These are phyloP conservation scores for Nakataea oryzae DNA, from an alignment of 2,329 filamentous ascomycete genomes.

Conservation along the genomic window DNA sequence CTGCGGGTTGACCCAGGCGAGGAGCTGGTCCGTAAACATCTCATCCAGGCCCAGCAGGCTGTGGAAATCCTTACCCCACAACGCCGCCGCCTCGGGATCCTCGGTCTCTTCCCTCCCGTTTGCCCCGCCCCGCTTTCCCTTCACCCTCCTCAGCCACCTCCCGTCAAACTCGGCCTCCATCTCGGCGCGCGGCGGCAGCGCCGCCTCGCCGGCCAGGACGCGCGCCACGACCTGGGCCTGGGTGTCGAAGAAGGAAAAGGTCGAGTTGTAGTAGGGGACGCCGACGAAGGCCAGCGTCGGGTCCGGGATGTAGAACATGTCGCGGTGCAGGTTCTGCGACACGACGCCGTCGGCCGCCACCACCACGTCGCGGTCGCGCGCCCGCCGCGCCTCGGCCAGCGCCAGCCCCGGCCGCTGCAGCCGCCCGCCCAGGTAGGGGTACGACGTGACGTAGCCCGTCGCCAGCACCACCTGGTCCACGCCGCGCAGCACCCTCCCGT, in stretches of 20 bases:
- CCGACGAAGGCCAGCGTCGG: conserved; percentile 54
- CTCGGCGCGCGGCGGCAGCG: conserved; percentile 29
- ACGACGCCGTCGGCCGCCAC: conserved; percentile 53
- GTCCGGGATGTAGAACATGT: conserved; percentile 62
- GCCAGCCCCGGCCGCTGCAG: conserved; percentile 25
- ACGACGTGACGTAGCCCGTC: conserved; percentile 59
- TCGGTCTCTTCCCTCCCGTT: neutral
- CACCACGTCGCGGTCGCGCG: conserved; percentile 39
- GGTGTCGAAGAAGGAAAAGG: conserved; percentile 61
- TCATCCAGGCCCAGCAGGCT: conserved; percentile 1
- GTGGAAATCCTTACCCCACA: conserved; percentile 1
- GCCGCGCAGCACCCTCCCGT: conserved; percentile 38
- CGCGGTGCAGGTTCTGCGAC: conserved; percentile 57
- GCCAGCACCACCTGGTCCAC: conserved; percentile 55
- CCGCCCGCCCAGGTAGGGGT: conserved; percentile 44
- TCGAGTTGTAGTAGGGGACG: conserved; percentile 54
- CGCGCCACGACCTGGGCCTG: conserved; percentile 53
- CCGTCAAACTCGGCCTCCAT: conserved; percentile 26
- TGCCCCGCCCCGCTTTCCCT: neutral
- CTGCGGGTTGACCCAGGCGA: conserved; percentile 13
- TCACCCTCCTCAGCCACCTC: neutral
- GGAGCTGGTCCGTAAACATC: neutral
- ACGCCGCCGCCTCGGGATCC: neutral
- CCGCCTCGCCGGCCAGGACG: conserved; percentile 39
- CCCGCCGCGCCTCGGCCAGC: conserved; percentile 25